Percentiles rank a stretch among this genome's conserved stretches.
Evolutionary conservation across 306 rosid species (phyloP).

Genomic region (Quercus aquifolioides): DNA sequence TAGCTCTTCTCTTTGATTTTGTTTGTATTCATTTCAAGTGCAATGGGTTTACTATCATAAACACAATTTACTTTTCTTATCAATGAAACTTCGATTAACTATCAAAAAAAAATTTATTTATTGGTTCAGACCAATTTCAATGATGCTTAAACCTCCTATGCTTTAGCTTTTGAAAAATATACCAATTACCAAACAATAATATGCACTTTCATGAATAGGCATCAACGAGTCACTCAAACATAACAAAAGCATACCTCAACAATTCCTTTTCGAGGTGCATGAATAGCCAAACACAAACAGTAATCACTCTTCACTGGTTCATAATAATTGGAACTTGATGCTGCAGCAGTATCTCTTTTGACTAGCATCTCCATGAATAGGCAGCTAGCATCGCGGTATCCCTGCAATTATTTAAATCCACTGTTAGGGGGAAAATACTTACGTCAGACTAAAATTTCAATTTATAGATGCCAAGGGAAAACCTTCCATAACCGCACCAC

Average conservation of each 20-base stretch:
- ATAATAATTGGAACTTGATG: conserved; percentile 55
- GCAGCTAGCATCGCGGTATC: conserved; percentile 94
- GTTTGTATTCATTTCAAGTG: too few species aligned
- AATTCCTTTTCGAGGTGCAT: conserved; percentile 95
- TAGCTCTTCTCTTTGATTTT: too few species aligned
- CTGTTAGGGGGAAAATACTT: conserved; percentile 13
- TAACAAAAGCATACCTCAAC: conserved; percentile 54
- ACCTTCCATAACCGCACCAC: conserved; percentile 99
- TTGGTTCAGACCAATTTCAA: too few species aligned
- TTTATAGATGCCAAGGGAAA: conserved; percentile 4
- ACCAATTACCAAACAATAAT: neutral
- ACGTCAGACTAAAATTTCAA: neutral
- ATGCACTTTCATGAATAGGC: too few species aligned
- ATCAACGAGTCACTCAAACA: neutral
- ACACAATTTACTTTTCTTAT: too few species aligned
- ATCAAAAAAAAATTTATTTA: too few species aligned
- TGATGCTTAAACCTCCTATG: neutral
- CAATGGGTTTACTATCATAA: too few species aligned
- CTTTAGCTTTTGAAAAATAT: neutral
- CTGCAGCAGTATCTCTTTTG: conserved; percentile 55
- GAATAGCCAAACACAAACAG: conserved; percentile 95
- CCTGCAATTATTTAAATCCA: conserved; percentile 46
- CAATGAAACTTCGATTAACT: too few species aligned
- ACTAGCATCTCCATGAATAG: conserved; percentile 96
- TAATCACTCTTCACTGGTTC: conserved; percentile 88